Base-by-base conservation (phyloP, 1,139 yeast genomes). In the Scheffersomyces illinoinensis region DNA sequence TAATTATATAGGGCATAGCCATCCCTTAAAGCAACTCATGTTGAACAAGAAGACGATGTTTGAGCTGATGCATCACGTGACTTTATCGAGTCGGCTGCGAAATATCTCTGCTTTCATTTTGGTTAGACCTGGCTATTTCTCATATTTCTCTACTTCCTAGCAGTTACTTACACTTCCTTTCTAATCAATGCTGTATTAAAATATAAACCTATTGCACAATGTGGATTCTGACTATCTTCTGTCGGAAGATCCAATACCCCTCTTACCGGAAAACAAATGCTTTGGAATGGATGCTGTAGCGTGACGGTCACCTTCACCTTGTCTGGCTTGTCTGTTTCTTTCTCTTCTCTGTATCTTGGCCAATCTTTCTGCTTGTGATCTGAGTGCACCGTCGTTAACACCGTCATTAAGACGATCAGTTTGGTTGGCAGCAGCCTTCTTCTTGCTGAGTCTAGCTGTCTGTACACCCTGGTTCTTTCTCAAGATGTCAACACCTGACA, bases 271-370 rank as follows among this genome's bases (percentile, higher is more conserved):
- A 82, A 89, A 91, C 84, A 95, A 84, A 80, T 95, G 99, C 82
- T 93, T 93, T 64, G 98, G 97, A 79, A 92, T 77, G 64, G 91
- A 81, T 59, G 91, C 95, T 61, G 93, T 86, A 60, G 88, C 82
- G 74, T 92, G 97, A 78, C 98, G 89, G 78, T 95, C 99, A 71
- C 91, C 91, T 80, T 96, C 99, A 81, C 98, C 98, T 66, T 87
- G 91, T 78, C 97, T 88, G 52, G 98, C 97, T 72, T 83, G 79
- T 80, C 95, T 89, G 79, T 93, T 92, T 81, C 98, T 88, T 72
- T 91, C 96, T 79, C 97, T 88, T 85, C 97, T 93, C 75, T 91
- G 95, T 68, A 91, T 77, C 81, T 93, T 93, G 71, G 87, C 89
- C 77, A 93, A 80, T 82, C 96, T 89, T 67, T 90, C 96, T 59